Evolutionary conservation across 441 rosid genomes (phyloP), one percentile per base, ranked within the genome.

Genomic region (Populus hybrid): DNA sequence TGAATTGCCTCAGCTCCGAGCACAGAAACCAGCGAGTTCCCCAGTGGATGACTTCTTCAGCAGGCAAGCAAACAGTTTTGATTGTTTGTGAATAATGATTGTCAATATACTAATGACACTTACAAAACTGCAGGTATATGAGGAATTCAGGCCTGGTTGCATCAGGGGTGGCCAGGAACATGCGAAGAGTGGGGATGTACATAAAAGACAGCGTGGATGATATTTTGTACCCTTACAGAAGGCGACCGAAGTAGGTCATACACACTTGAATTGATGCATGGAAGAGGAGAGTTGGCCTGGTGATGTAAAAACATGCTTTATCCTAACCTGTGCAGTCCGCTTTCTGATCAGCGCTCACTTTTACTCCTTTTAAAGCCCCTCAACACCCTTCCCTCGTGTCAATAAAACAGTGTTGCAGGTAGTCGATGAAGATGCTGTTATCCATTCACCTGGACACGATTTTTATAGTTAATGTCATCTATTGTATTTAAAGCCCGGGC

Each of bases 111-210:
- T 35, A 35, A 57, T 54, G 32, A 12, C 1, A 28, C 38, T 46
- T 12, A 0, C 14, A 14, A 63, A n/a, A 67, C 54, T 81, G 80
- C 88, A 94, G 97, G 90, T 94, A 90, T 79, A 87, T 85, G 26
- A 88, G 93, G 82, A 94, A 88, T 14, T 97, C 96, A 8, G 84
- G 78, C 80, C 79, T 94, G 72, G 96, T 94, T 34, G 97, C 94
- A 2, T 84, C 92, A 4, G 97, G 95, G 67, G 97, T 94, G 76
- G 88, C 90, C 32, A 89, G 80, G 84, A 89, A 94, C 85, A 77
- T 88, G 87, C 85, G 84, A 66, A 88, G 88, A 85, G 91, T 94
- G 28, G 96, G 93, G 74, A 88, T 79, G 75, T 85, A 89, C 80
- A 35, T 94, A 26, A 94, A 94, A 86, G 88, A 89, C 69, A 87